Evolutionary conservation across 495 filamentous ascomycete genomes (phyloP), one percentile per base, ranked within the genome.

Genomic region (Lepidopterella palustris): DNA sequence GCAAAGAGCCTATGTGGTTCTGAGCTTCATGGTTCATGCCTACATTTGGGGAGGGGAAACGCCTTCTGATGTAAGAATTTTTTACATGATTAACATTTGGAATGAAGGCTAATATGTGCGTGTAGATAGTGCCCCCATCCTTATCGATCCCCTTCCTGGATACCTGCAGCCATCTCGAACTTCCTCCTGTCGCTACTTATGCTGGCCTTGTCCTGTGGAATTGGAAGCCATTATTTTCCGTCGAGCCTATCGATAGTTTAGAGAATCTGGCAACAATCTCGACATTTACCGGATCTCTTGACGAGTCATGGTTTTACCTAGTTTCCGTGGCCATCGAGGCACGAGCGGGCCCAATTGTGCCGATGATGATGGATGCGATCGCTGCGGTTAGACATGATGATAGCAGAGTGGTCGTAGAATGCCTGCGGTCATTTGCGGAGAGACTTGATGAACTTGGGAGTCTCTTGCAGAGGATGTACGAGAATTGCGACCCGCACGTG

Each of bases 291-390:
- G 93, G 95, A 31, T 90, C 89, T 4, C 75, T 95, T 15, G 93
- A 99, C 70, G 93, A 99, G 70, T 93, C 95, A 63, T 97, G 93
- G 93, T 99, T 99, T 70, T 97, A 96, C 69, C 78, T 97, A 8
- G 81, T 97, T 45, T 96, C 92, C 0, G 87, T 97, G 13, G 93
- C 92, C 61, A 96, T 98, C 63, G 93, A 98, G 75, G 92, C 93
- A 47, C 84, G 90, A 28, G 92, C 90, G 25, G 93, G 83, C 0
- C 89, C 92, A n/a, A 87, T 89, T 45, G 83, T 97, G 32, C 85
- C 90, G 0, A 73, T 95, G 25, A 95, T 96, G 87, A 78, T 97
- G 24, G 78, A 84, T 31, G 95, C 93, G 6, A 93, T 99, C 51
- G 73, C 79, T 35, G 92, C 92, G 23, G 95, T 90, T 10, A 83